Conservation (phyloP, 768 basidiomycete species). For the Panellus pusillus region DNA sequence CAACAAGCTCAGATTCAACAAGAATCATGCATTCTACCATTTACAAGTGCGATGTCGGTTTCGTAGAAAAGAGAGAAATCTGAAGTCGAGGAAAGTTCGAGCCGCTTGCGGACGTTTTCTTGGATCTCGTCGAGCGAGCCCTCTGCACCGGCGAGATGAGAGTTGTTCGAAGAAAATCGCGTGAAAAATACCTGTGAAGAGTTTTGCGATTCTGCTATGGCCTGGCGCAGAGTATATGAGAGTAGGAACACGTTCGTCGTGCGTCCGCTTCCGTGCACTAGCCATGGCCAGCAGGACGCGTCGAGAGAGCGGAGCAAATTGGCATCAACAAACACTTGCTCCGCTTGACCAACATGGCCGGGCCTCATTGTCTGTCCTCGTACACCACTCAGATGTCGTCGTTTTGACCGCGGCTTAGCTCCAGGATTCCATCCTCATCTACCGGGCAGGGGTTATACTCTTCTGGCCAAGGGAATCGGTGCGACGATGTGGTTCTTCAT, state of each 20-base stretch:
- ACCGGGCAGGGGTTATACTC: conserved; percentile 71
- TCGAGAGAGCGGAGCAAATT: conserved; percentile 9
- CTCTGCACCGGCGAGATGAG: conserved; percentile 40
- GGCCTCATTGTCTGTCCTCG: conserved; percentile 32
- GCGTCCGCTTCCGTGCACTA: conserved; percentile 42
- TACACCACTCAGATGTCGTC: neutral
- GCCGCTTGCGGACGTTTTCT: conserved; percentile 59
- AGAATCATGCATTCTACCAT: conserved; percentile 47
- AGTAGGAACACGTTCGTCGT: conserved; percentile 39
- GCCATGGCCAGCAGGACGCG: conserved; percentile 32
- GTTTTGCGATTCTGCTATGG: conserved; percentile 48
- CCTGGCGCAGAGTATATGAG: conserved; percentile 45
- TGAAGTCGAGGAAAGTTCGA: conserved; percentile 44
- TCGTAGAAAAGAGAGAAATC: conserved; percentile 54
- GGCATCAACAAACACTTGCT: neutral
- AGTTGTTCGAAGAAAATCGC: conserved; percentile 1
- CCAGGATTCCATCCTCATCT: conserved; percentile 89
- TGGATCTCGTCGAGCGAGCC: conserved; percentile 58
- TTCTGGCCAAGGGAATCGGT: conserved; percentile 83
- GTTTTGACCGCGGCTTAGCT: conserved; percentile 34
- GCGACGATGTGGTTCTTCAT: conserved; percentile 99
- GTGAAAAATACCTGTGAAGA: conserved; percentile 48
- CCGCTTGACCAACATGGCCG: conserved; percentile 25
- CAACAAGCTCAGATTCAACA: conserved; percentile 1
- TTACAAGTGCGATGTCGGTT: conserved; percentile 68